A percentile compares a stretch with the other conserved stretches of the same genome.
phyloP scores from a whole-genome alignment of 257 asterid species.

The Solanum acaule region DNA sequence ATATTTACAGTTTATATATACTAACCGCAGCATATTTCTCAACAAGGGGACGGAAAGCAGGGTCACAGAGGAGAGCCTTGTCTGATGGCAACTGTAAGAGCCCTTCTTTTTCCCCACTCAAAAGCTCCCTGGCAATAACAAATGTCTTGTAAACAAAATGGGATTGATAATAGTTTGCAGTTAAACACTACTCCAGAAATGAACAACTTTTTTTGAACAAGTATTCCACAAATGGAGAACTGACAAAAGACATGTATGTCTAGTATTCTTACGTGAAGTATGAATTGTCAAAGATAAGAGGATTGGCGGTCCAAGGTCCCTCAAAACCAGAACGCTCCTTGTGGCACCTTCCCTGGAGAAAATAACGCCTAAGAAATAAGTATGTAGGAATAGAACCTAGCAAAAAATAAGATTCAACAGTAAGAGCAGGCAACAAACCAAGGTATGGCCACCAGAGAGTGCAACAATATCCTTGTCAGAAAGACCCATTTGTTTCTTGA shows the following conservation, averaged over 20 bases:
- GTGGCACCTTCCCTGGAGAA: slow-evolving; percentile 71
- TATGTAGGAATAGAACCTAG: not conserved
- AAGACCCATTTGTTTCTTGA: slow-evolving; percentile 79
- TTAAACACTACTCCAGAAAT: not conserved
- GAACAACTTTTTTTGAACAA: not conserved
- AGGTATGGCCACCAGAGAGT: slow-evolving; percentile 84
- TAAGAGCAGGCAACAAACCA: slow-evolving; percentile 34
- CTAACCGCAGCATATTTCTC: slow-evolving; percentile 72
- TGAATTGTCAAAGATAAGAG: slow-evolving; percentile 69
- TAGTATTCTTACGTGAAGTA: slow-evolving; percentile 46
- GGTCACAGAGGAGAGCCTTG: slow-evolving; percentile 66
- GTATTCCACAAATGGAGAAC: not conserved
- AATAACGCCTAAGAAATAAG: not conserved
- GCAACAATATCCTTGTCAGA: slow-evolving; percentile 75
- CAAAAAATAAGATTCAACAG: not conserved
- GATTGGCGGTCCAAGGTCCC: slow-evolving; percentile 82
- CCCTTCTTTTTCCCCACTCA: slow-evolving; percentile 68
- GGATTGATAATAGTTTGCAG: not conserved
- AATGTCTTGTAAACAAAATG: not conserved
- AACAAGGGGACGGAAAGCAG: slow-evolving; percentile 58
- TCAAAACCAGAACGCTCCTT: slow-evolving; percentile 91
- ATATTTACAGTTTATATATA: not conserved
- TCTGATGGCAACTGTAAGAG: slow-evolving; percentile 71
- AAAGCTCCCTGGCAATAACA: slow-evolving; percentile 45
- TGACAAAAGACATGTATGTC: not conserved